phyloP scores from a whole-genome alignment of 176 grass and related monocot genomes.

The Aegilops bicornis region DNA sequence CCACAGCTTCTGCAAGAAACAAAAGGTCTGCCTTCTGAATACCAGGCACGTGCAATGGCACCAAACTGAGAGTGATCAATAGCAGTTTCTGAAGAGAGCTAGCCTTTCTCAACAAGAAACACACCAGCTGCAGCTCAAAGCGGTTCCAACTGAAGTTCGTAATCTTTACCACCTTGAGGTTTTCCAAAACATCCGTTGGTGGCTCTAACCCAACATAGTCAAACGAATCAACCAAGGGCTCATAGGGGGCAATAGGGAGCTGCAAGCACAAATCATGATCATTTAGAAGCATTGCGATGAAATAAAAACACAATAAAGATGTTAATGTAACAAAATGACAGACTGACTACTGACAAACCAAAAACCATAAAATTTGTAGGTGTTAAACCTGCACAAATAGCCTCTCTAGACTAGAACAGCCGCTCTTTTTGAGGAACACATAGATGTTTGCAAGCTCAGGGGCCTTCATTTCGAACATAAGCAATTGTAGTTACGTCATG shows the following conservation, averaged over 20 bases:
- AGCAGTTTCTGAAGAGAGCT: background rate
- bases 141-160: background rate
- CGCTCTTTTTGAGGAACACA: too few relatives aligned
- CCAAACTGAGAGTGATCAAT: background rate
- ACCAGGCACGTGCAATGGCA: background rate
- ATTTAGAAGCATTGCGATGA: background rate
- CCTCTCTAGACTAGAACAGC: too few relatives aligned
- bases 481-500: slow-evolving; percentile 55
- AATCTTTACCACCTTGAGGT: slow-evolving; percentile 22
- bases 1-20: background rate
- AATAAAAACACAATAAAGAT: background rate
- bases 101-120: background rate
- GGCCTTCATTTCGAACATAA: slow-evolving; percentile 51
- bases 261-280: background rate
- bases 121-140: background rate
- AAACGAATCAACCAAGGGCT: background rate
- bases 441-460: slow-evolving; percentile 46
- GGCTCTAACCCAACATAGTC: background rate
- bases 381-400: too few relatives aligned
- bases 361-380: too few relatives aligned
- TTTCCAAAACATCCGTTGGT: background rate
- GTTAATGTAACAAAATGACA: background rate
- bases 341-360: background rate
- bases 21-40: background rate
- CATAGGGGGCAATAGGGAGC: background rate